Conservation (phyloP, 2,329 filamentous ascomycete species). For the Periconia digitata region DNA sequence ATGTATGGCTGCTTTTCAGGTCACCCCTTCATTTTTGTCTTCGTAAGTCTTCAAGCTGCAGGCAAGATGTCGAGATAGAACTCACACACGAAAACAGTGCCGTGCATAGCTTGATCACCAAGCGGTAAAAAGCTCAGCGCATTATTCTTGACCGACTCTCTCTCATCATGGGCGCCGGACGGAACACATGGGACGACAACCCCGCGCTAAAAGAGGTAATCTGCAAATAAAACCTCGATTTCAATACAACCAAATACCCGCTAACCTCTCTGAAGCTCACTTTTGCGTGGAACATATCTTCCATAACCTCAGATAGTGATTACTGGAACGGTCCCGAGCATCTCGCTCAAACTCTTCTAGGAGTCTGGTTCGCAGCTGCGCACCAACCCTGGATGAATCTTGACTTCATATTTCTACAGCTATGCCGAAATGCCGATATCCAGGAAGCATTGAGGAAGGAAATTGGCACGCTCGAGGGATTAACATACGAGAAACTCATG, state of each 20-base stretch:
- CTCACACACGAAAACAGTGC: background rate
- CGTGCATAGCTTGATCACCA: background rate
- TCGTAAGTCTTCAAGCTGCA: constrained; percentile 5
- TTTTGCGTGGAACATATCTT: constrained; percentile 12
- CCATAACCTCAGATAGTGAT: constrained; percentile 7
- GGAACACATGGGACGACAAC: no score
- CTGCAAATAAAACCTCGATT: no score
- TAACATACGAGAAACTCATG: constrained; percentile 7
- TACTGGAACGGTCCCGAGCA: constrained; percentile 13
- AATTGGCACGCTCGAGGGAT: background rate
- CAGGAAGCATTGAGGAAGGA: constrained; percentile 13
- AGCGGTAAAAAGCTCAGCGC: no score
- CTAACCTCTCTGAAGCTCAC: constrained; percentile 9
- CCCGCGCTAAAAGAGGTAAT: no score
- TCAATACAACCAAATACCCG: background rate
- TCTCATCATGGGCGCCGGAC: no score
- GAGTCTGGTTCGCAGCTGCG: constrained; percentile 20
- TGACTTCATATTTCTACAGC: constrained; percentile 17
- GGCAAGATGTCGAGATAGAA: background rate
- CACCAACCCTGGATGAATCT: constrained; percentile 26
- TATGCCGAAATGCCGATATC: constrained; percentile 12
- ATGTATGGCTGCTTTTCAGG: constrained; percentile 14
- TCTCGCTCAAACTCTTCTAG: constrained; percentile 12
- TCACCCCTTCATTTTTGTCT: constrained; percentile 12
- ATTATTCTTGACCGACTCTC: no score